A percentile compares a stretch with the other conserved stretches of the same genome.
Conservation (phyloP, 306 rosid species). For the Quillaja saponaria region DNA sequence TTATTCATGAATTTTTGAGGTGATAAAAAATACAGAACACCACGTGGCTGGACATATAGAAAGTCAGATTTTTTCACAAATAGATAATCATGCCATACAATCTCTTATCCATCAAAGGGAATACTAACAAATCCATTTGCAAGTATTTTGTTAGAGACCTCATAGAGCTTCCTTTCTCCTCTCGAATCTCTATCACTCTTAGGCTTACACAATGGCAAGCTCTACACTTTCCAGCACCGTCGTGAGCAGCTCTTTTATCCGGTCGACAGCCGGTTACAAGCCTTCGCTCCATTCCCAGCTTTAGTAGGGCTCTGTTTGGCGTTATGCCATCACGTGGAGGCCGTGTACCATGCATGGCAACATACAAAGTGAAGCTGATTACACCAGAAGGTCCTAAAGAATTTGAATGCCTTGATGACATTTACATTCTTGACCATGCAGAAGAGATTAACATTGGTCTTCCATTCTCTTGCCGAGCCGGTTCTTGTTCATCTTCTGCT, state of each 20-base stretch:
- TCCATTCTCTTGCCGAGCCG: slow-evolving; percentile 61
- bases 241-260: slow-evolving; percentile 48
- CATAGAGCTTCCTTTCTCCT: no score
- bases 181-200: no score
- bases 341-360: slow-evolving; percentile 42
- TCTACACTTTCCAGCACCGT: slow-evolving; percentile 46
- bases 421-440: slow-evolving; percentile 49
- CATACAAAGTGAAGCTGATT: slow-evolving; percentile 43
- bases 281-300: slow-evolving; percentile 28
- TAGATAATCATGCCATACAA: not conserved
- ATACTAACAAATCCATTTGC: no score
- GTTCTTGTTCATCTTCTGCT: slow-evolving; percentile 61
- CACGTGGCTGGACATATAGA: slow-evolving; percentile 1
- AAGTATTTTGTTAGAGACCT: no score
- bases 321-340: slow-evolving; percentile 37
- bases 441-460: slow-evolving; percentile 50
- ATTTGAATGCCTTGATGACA: slow-evolving; percentile 49
- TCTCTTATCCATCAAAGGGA: no score
- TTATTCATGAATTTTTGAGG: no score
- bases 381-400: slow-evolving; percentile 48
- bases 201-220: slow-evolving; percentile 8
- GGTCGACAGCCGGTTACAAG: slow-evolving; percentile 30
- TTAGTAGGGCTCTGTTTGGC: slow-evolving; percentile 34
- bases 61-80: not conserved
- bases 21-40: not conserved